Conservation (phyloP, 2,329 filamentous ascomycete genomes). For the Botrytis elliptica region DNA sequence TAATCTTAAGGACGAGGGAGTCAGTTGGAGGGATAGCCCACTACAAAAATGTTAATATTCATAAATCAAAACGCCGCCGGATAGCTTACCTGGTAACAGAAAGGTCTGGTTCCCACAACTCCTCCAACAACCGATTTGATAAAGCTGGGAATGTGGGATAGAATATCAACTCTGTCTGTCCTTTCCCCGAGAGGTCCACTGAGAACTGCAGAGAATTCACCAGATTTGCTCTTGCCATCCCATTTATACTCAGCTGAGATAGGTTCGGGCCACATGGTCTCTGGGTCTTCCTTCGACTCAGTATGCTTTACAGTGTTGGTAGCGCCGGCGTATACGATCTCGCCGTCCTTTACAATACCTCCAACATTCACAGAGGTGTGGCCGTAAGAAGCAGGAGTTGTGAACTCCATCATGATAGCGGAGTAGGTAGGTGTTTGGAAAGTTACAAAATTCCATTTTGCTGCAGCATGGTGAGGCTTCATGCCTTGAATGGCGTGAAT, state of each 20-base stretch:
- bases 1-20: conserved; percentile 73
- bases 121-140: conserved; percentile 90
- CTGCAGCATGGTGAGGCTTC: conserved; percentile 96
- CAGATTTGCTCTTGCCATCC: conserved; percentile 74
- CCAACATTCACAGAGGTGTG: conserved; percentile 80
- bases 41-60: conserved; percentile 46
- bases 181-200: conserved; percentile 67
- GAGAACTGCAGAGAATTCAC: conserved; percentile 68
- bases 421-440: conserved; percentile 88
- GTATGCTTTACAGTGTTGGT: conserved; percentile 68
- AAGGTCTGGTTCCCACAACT: conserved; percentile 92
- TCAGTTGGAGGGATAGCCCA: conserved; percentile 63
- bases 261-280: conserved; percentile 89
- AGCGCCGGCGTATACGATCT: conserved; percentile 72
- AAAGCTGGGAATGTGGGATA: conserved; percentile 93
- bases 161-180: conserved; percentile 85
- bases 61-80: neutral
- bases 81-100: conserved; percentile 83
- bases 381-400: conserved; percentile 89
- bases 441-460: conserved; percentile 88
- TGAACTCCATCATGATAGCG: conserved; percentile 93
- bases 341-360: conserved; percentile 75
- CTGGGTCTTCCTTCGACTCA: conserved; percentile 66
- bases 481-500: conserved; percentile 90
- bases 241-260: conserved; percentile 72